Base-by-base conservation (phyloP, 176 grass and related monocot species). In the Zizania latifolia region DNA sequence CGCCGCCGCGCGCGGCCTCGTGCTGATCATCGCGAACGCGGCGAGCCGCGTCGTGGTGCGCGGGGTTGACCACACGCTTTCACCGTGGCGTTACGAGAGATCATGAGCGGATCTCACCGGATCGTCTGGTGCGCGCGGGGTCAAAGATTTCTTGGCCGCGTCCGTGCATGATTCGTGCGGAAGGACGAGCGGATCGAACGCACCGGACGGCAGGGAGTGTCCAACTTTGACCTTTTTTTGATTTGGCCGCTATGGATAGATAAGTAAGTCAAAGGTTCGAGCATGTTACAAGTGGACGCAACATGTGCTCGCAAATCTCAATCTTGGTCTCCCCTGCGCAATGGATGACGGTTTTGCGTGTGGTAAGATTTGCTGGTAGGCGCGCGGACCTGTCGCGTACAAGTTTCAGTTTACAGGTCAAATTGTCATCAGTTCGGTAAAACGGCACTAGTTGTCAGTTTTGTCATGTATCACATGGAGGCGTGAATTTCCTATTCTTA, bases 141-240 rank as follows among this genome's bases (percentile, higher is more conserved):
- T 75, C 71, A 67, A 68, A 22, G 71, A 60, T 83, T 40, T 35
- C 28, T 50, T 14, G 28, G n/a, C 62, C 21, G 71, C 0, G 62
- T 15, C 51, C 58, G 23, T n/a, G 81, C 58, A 16, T n/a, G 81
- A 75, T 44, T 41, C 17, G 78, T 39, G 70, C 15, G 16, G 40
- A 14, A 19, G 28, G 2, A 37, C 4, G 8, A 13, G 2, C 3
- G 39, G 77, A 38, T 58, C 55, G 46, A 38, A 70, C 55, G 46
- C 62, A 30, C 19, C 4, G 0, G 1, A 3, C 23, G 48, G n/a
- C n/a, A n/a, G n/a, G n/a, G 2, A 22, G 48, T 1, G 48, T 53
- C 48, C n/a, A 53, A 8, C 48, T 53, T 53, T 53, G 48, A 53
- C 48, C 6, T 53, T 22, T 10, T 53, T 45, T 45, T 45, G 6